Conservation (phyloP, 495 filamentous ascomycete species). For the Tuber calosporum region DNA sequence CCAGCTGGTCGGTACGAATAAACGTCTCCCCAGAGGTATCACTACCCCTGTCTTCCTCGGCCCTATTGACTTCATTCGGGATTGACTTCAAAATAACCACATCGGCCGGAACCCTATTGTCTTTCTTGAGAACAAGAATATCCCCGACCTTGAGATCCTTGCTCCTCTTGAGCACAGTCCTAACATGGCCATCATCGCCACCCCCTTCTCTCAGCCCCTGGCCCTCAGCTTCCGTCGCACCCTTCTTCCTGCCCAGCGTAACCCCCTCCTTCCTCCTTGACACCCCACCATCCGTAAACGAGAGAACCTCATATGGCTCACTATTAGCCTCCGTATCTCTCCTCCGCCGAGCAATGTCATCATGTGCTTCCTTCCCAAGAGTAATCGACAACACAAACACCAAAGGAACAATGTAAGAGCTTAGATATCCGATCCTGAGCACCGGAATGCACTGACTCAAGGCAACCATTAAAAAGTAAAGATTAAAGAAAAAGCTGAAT, state of each 20-base stretch:
- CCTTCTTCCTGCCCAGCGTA: constrained; percentile 41
- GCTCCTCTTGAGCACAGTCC: constrained; percentile 68
- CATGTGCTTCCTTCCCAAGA: constrained; percentile 88
- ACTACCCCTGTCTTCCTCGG: constrained; percentile 33
- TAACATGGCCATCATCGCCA: constrained; percentile 27
- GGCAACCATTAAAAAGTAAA: constrained; percentile 94
- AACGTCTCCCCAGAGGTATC: constrained; percentile 73
- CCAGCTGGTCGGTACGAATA: constrained; percentile 93
- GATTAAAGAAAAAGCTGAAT: constrained; percentile 99
- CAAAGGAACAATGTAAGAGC: constrained; percentile 87
- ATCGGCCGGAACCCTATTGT: constrained; percentile 88
- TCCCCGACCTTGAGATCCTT: constrained; percentile 92
- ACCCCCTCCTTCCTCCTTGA: background rate
- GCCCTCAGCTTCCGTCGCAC: constrained; percentile 49
- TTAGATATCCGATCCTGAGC: constrained; percentile 85
- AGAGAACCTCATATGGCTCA: constrained; percentile 75
- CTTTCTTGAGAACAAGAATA: constrained; percentile 81
- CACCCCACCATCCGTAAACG: constrained; percentile 45
- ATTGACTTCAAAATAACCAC: constrained; percentile 85
- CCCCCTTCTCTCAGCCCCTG: constrained; percentile 46
- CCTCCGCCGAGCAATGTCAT: constrained; percentile 78
- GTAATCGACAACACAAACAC: constrained; percentile 88
- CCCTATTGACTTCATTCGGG: constrained; percentile 52
- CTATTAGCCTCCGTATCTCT: constrained; percentile 92
- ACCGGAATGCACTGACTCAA: constrained; percentile 85